These are phyloP conservation scores for Fagus crenata DNA, from an alignment of 306 rosid species.

Conservation along the genomic window DNA sequence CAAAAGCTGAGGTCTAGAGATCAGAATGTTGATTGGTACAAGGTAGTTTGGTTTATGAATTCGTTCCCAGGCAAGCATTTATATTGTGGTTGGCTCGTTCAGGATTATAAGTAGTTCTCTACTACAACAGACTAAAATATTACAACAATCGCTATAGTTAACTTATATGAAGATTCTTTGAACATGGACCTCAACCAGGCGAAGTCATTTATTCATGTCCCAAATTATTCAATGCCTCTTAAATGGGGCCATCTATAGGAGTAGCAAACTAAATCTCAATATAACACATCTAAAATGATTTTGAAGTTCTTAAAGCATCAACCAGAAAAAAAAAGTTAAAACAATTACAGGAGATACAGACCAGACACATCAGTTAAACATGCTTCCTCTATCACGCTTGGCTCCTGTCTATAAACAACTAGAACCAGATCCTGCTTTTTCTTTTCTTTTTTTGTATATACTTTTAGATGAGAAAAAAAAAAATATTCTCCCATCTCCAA, in stretches of 20 bases:
- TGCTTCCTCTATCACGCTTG: background rate
- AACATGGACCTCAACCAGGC: background rate
- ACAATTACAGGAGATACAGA: background rate
- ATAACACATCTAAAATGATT: background rate
- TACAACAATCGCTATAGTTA: background rate
- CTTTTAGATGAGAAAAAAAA: too few relatives aligned
- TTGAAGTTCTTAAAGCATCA: background rate
- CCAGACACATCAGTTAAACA: background rate
- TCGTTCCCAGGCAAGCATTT: too few relatives aligned
- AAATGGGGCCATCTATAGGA: background rate
- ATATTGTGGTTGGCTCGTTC: too few relatives aligned
- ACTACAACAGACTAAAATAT: too few relatives aligned
- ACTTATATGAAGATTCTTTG: background rate
- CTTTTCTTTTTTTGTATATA: background rate
- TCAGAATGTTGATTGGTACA: too few relatives aligned
- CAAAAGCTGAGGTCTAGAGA: too few relatives aligned
- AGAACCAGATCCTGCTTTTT: background rate
- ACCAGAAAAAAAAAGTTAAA: background rate
- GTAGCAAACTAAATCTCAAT: background rate
- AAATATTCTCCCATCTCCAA: too few relatives aligned
- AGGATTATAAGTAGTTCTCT: too few relatives aligned
- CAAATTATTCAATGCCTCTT: background rate
- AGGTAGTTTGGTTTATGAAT: too few relatives aligned
- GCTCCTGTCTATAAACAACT: background rate
- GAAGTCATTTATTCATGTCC: background rate